Percentiles rank a stretch among this genome's conserved stretches.
These are phyloP conservation scores for Aspergillus sp. DNA, from an alignment of 2,329 filamentous ascomycete species.

Conservation along the genomic window DNA sequence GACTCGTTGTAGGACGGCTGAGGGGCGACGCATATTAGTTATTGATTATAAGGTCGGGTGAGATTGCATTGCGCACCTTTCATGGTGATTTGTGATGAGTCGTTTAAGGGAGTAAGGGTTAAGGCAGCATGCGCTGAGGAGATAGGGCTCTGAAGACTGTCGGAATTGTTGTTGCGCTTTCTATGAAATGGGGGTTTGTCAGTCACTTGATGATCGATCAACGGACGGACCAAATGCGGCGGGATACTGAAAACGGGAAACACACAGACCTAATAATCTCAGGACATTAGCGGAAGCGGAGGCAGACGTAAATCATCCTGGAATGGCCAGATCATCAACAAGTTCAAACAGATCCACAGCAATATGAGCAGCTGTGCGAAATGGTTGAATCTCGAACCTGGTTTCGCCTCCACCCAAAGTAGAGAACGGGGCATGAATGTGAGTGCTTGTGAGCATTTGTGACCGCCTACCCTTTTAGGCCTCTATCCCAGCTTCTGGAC, in stretches of 20 bases:
- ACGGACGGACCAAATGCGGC: constrained; percentile 1
- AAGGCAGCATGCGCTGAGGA: neutral
- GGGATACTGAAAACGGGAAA: constrained; percentile 3
- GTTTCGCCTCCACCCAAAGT: neutral
- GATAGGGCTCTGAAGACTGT: neutral
- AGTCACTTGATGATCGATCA: constrained; percentile 5
- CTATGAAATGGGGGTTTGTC: neutral
- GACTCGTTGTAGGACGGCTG: constrained; percentile 90
- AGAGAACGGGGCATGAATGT: neutral
- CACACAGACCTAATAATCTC: neutral
- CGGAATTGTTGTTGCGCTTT: neutral
- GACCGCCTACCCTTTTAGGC: constrained; percentile 17
- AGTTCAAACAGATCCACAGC: neutral
- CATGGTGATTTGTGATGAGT: constrained; percentile 29
- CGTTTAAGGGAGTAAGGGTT: no score
- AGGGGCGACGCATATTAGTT: neutral
- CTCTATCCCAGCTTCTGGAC: constrained; percentile 17
- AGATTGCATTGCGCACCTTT: constrained; percentile 38
- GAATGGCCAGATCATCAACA: neutral
- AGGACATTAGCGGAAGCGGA: neutral
- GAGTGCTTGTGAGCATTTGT: neutral
- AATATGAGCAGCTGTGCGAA: neutral
- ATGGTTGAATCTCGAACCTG: neutral
- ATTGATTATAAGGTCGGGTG: neutral
- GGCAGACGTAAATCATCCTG: neutral